Evolutionary conservation across 495 filamentous ascomycete species (phyloP).

Genomic region (Podospora pseudoanserina): DNA sequence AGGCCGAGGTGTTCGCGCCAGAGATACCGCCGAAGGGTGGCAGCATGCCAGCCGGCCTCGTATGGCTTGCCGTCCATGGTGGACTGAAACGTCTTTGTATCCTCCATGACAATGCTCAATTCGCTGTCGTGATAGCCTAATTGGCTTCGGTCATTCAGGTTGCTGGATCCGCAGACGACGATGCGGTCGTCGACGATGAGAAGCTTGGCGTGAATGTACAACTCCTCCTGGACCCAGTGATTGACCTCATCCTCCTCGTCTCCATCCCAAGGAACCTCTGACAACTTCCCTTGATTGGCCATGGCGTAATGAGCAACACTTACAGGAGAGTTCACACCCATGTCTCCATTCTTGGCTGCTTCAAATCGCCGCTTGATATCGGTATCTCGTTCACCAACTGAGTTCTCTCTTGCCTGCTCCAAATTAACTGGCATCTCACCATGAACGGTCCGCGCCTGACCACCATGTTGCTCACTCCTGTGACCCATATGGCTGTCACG

Average conservation of each 20-base stretch:
- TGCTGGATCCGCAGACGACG: constrained; percentile 80
- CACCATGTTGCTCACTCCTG: constrained; percentile 39
- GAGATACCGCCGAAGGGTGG: constrained; percentile 76
- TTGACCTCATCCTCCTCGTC: constrained; percentile 65
- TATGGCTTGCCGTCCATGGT: constrained; percentile 76
- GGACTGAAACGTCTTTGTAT: constrained; percentile 66
- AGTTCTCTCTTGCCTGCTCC: constrained; percentile 55
- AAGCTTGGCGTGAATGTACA: constrained; percentile 89
- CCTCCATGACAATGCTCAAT: constrained; percentile 88
- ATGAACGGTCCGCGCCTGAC: constrained; percentile 33
- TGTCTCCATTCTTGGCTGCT: constrained; percentile 43
- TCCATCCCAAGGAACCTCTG: constrained; percentile 70
- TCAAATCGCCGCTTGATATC: constrained; percentile 65
- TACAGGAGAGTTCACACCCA: constrained; percentile 52
- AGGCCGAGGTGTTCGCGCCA: constrained; percentile 94
- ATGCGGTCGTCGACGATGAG: constrained; percentile 80
- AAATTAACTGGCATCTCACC: constrained; percentile 38
- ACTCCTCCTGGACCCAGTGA: constrained; percentile 90
- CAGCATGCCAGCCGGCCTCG: constrained; percentile 69
- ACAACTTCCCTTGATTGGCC: constrained; percentile 61
- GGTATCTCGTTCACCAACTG: constrained; percentile 42
- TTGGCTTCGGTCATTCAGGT: constrained; percentile 93
- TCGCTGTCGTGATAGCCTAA: constrained; percentile 87
- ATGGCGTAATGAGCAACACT: constrained; percentile 80
- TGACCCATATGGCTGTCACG: constrained; percentile 41